These are phyloP conservation scores for Glycyrrhiza uralensis DNA, from an alignment of 306 rosid species.

Conservation along the genomic window DNA sequence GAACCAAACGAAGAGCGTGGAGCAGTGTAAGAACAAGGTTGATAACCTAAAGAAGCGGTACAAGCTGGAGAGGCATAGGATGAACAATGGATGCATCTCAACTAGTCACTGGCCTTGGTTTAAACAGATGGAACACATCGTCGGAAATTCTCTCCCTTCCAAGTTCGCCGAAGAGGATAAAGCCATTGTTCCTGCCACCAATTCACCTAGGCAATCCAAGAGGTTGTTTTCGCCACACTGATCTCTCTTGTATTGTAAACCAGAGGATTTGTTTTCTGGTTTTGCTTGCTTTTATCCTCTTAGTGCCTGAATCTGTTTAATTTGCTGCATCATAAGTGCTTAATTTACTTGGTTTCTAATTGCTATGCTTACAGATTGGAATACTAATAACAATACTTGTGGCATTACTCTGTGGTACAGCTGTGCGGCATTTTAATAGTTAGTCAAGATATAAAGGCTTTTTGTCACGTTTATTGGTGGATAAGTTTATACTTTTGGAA, in stretches of 20 bases:
- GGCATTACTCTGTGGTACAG: not conserved
- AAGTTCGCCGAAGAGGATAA: conserved; percentile 78
- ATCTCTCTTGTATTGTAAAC: not conserved
- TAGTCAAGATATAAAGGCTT: not conserved
- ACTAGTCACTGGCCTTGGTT: conserved; percentile 96
- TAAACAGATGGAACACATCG: conserved; percentile 84
- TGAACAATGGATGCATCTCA: conserved; percentile 70
- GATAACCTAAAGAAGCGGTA: conserved; percentile 94
- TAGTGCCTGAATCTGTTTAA: not conserved
- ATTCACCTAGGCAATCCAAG: conserved; percentile 67
- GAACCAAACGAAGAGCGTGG: conserved; percentile 79
- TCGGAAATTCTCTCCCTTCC: conserved; percentile 68
- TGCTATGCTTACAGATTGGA: not conserved
- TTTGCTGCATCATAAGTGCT: not conserved
- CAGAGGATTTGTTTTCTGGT: not conserved
- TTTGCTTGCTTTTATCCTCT: not conserved
- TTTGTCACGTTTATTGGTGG: not conserved
- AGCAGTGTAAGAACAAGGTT: conserved; percentile 95
- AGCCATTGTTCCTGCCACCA: conserved; percentile 49
- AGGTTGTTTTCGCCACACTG: conserved; percentile 39
- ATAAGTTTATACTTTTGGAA: not conserved
- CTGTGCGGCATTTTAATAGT: not conserved
- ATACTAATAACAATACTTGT: not conserved
- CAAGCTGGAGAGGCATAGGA: conserved; percentile 84
- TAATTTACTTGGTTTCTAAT: not conserved